These are phyloP conservation scores for Pestalotiopsis sp. DNA, from an alignment of 2,329 filamentous ascomycete species.

Conservation along the genomic window DNA sequence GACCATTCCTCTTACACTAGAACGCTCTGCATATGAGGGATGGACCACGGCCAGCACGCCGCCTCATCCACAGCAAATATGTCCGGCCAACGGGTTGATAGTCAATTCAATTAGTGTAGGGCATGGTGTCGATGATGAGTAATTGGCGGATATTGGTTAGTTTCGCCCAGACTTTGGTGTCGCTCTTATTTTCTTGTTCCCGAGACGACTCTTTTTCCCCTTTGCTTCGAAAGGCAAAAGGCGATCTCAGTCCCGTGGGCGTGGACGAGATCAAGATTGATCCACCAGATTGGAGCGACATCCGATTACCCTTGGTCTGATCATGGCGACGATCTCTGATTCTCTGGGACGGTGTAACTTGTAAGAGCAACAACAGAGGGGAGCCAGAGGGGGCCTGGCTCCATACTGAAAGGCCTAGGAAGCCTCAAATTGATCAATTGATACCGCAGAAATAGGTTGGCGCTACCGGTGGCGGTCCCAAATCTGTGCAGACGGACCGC, in stretches of 20 bases:
- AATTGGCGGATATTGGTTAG: neutral
- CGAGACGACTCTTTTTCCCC: too few relatives aligned
- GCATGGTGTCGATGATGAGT: neutral
- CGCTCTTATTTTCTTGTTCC: too few relatives aligned
- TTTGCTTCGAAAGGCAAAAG: too few relatives aligned
- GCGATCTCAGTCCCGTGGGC: neutral
- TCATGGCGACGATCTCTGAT: neutral
- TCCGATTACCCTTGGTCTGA: neutral
- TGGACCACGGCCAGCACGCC: neutral
- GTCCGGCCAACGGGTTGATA: conserved; percentile 1
- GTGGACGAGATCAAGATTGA: neutral
- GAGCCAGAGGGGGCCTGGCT: neutral
- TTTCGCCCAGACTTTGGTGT: neutral
- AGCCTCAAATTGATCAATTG: neutral
- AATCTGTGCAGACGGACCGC: neutral
- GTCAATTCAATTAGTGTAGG: neutral
- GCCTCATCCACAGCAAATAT: neutral
- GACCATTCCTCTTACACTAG: conserved; percentile 3
- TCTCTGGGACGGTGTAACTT: neutral
- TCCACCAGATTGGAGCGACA: neutral
- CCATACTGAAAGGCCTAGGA: neutral
- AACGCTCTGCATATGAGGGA: neutral
- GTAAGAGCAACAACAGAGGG: neutral
- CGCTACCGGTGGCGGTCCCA: neutral
- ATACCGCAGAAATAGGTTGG: neutral